Evolutionary conservation across 179 eudicot species (phyloP).

Genomic region (Silene vulgaris): DNA sequence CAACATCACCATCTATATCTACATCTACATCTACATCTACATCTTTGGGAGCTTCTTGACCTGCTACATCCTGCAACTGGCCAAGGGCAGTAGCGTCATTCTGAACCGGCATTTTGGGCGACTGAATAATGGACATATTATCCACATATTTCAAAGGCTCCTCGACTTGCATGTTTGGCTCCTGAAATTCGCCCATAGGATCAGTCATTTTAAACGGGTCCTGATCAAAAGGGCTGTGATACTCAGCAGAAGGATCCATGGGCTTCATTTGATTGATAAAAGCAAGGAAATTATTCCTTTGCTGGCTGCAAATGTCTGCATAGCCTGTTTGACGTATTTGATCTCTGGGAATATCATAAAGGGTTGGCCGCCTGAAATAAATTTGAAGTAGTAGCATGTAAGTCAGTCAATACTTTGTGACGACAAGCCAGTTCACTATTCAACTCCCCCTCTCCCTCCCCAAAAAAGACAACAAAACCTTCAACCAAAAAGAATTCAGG

Average conservation of each 20-base stretch:
- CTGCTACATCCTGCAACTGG: conserved; percentile 3
- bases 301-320: conserved; percentile 62
- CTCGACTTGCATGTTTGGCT: conserved; percentile 17
- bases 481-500: not conserved
- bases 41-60: conserved; percentile 9
- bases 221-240: conserved; percentile 25
- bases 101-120: conserved; percentile 29
- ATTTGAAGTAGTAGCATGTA: not conserved
- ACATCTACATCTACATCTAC: conserved; percentile 11
- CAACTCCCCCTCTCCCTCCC: conserved; percentile 5
- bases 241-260: conserved; percentile 35
- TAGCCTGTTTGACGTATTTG: conserved; percentile 65
- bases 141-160: conserved; percentile 12
- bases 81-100: not conserved
- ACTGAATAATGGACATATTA: conserved; percentile 11
- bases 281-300: conserved; percentile 66
- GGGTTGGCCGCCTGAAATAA: conserved; percentile 75
- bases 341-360: conserved; percentile 80
- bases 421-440: conserved; percentile 4
- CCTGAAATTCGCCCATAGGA: conserved; percentile 15
- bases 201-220: conserved; percentile 8
- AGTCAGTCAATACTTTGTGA: not conserved
- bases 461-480: not conserved
- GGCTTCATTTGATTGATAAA: conserved; percentile 69
- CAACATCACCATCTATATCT: not conserved